Evolutionary conservation across 2,329 filamentous ascomycete genomes (phyloP).

Genomic region (Neofusicoccum ribis): DNA sequence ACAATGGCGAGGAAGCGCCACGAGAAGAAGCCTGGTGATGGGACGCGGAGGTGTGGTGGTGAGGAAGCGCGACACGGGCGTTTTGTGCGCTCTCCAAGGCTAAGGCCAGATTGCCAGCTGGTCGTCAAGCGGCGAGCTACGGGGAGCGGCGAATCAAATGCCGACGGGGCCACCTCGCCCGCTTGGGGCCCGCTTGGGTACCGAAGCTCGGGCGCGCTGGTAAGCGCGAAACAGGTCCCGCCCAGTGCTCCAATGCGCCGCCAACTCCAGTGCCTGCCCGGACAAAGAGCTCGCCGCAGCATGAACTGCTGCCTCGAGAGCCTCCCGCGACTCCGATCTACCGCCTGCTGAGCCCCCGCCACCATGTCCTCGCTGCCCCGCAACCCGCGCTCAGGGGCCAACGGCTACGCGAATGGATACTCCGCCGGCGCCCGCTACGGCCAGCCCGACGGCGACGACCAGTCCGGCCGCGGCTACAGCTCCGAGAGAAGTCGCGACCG

Average conservation of each 20-base stretch:
- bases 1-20: constrained; percentile 6
- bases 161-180: constrained; percentile 5
- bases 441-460: constrained; percentile 29
- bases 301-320: constrained; percentile 7
- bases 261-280: not conserved
- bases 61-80: constrained; percentile 17
- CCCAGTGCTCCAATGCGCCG: constrained; percentile 3
- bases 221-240: constrained; percentile 17
- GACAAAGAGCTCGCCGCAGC: constrained; percentile 19
- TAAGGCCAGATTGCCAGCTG: constrained; percentile 20
- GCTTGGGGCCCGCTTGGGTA: not conserved
- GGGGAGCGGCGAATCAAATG: constrained; percentile 11
- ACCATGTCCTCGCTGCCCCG: constrained; percentile 40
- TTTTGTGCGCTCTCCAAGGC: constrained; percentile 18
- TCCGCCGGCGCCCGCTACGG: constrained; percentile 33
- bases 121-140: constrained; percentile 6
- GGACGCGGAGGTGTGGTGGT: constrained; percentile 15
- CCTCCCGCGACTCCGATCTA: not conserved
- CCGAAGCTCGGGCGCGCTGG: constrained; percentile 2
- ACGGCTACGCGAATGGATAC: constrained; percentile 43
- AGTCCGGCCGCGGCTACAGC: constrained; percentile 26
- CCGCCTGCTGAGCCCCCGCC: constrained; percentile 4
- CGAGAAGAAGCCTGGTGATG: constrained; percentile 8
- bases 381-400: constrained; percentile 32
- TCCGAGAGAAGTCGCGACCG: constrained; percentile 28